Percentiles rank a stretch among this genome's conserved stretches.
Evolutionary conservation across 129 eudicot genomes (phyloP).

Genomic region (Chrysanthemum lavandulifolium): DNA sequence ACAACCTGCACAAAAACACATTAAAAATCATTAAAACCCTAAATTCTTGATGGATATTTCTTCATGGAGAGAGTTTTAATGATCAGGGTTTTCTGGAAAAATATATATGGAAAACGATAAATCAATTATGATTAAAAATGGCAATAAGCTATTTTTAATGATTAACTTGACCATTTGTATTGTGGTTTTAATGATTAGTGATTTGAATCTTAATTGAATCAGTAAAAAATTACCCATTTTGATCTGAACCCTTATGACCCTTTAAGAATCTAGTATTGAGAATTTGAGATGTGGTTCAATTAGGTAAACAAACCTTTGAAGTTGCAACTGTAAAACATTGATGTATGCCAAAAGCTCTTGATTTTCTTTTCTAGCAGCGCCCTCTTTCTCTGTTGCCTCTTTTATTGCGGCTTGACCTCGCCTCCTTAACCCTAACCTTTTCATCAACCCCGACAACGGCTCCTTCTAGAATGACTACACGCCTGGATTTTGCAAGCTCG

Average conservation of each 20-base stretch:
- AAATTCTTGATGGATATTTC: too few relatives aligned
- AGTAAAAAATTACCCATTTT: neutral
- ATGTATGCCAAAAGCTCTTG: conserved; percentile 86
- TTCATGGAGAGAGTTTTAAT: too few relatives aligned
- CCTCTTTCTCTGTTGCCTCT: conserved; percentile 70
- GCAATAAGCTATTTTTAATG: too few relatives aligned
- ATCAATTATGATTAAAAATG: too few relatives aligned
- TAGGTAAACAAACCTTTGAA: conserved; percentile 56
- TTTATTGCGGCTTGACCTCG: conserved; percentile 73
- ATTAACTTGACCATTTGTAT: too few relatives aligned
- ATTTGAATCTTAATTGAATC: neutral
- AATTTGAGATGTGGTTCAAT: neutral
- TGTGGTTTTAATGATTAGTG: neutral
- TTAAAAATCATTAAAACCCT: too few relatives aligned
- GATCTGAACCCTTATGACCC: neutral
- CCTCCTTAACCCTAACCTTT: conserved; percentile 76
- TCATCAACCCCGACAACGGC: conserved; percentile 93
- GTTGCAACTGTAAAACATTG: conserved; percentile 63
- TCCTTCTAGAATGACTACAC: conserved; percentile 80
- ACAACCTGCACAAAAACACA: too few relatives aligned
- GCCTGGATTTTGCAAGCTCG: conserved; percentile 98
- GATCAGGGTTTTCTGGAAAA: too few relatives aligned
- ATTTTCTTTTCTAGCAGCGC: conserved; percentile 66
- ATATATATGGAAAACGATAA: too few relatives aligned
- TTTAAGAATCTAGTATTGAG: neutral